These are phyloP conservation scores for Claviceps maximensis DNA, from an alignment of 2,329 filamentous ascomycete genomes.

Conservation along the genomic window DNA sequence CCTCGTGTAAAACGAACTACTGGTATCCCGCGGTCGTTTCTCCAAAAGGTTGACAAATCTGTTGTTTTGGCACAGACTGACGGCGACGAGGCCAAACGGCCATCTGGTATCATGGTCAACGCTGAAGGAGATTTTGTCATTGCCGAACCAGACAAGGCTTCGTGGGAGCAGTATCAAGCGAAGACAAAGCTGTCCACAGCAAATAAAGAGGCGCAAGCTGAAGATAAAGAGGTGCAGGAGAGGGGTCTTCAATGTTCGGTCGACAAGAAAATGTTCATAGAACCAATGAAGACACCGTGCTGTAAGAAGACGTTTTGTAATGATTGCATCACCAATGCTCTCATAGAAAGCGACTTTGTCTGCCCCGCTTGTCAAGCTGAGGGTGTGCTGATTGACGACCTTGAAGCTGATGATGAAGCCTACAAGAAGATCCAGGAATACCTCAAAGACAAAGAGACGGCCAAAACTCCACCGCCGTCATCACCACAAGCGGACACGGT, in stretches of 20 bases:
- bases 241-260: slow-evolving; percentile 84
- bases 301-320: slow-evolving; percentile 98
- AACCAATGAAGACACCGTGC: slow-evolving; percentile 98
- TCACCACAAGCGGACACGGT: slow-evolving; percentile 23
- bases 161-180: slow-evolving; percentile 95
- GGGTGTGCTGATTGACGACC: slow-evolving; percentile 84
- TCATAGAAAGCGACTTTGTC: slow-evolving; percentile 95
- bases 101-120: slow-evolving; percentile 91
- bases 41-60: slow-evolving; percentile 91
- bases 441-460: slow-evolving; percentile 41
- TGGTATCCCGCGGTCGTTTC: slow-evolving; percentile 87
- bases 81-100: slow-evolving; percentile 70
- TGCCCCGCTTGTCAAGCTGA: slow-evolving; percentile 87
- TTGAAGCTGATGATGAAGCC: slow-evolving; percentile 69
- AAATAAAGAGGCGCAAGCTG: slow-evolving; percentile 61
- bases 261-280: slow-evolving; percentile 96
- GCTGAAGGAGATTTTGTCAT: slow-evolving; percentile 96
- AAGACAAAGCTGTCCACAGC: slow-evolving; percentile 80
- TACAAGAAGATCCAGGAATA: slow-evolving; percentile 68
- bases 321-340: slow-evolving; percentile 97
- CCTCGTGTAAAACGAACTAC: slow-evolving; percentile 92
- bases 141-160: slow-evolving; percentile 85
- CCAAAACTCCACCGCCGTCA: slow-evolving; percentile 27
- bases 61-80: slow-evolving; percentile 60
- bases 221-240: slow-evolving; percentile 77